Evolutionary conservation across 1,284 basidiomycete genomes (phyloP), one percentile per base, ranked within the genome.

Genomic region (Pascua sp.): DNA sequence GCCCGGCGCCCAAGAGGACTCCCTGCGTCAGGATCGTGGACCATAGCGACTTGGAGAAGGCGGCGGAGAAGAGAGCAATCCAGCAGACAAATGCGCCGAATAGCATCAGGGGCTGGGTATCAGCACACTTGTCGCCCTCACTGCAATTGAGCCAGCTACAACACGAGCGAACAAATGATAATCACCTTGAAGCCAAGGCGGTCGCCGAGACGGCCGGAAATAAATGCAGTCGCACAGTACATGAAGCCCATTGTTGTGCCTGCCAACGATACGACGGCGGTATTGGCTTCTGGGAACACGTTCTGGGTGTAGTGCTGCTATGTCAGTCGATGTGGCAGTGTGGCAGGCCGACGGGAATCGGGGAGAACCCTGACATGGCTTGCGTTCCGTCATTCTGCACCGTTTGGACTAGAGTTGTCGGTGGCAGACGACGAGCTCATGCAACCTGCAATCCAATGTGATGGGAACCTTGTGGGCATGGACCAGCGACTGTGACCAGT

Each of bases 1-100:
- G 58, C 3, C 68, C 69, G 10, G 68, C 56, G 2, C 70, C 71
- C 8, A 59, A 53, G 17, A 73, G 49, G 2, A 66, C 50, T 32
- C 71, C 71, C 61, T 67, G 48, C 16, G 46, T 49, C 38, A 61
- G 18, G 47, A 61, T 57, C 3, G 47, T 48, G 42, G 44, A 36
- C 56, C 52, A 52, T 8, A 61, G 53, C 16, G 49, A n/a, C 15
- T 37, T 41, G 49, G 46, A 46, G 46, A 57, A 61, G 15, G 45
- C 36, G 4, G 56, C 55, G 17, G 49, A 10, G 41, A 61, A 61
- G 10, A 68, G 40, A 32, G 64, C 68, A 0, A 67, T 41, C 69
- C 70, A 71, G 24, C 61, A 49, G 13, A 69, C 42, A 15, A 62
- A 41, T 2, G 63, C 62, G 13, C 56, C 59, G 1, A 62, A 11